These are phyloP conservation scores for Pleurotus cornucopiae DNA, from an alignment of 768 basidiomycete genomes.

Conservation along the genomic window DNA sequence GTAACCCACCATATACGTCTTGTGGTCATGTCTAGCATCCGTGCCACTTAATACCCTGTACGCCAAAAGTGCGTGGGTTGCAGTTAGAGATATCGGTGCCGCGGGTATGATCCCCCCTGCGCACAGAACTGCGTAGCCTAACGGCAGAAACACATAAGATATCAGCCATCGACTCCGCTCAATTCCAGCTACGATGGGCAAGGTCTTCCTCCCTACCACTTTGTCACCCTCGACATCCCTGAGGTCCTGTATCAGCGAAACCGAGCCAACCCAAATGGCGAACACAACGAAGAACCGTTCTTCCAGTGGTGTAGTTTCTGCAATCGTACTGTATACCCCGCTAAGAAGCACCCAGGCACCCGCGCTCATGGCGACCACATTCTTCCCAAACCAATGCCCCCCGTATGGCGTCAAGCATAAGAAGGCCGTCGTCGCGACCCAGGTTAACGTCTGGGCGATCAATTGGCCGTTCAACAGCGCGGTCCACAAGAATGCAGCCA, in stretches of 20 bases:
- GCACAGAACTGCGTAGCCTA: slow-evolving; percentile 2
- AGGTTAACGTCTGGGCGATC: slow-evolving; percentile 7
- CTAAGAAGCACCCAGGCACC: slow-evolving; percentile 15
- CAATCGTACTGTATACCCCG: slow-evolving; percentile 9
- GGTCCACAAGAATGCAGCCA: slow-evolving; percentile 7
- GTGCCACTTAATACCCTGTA: slow-evolving; percentile 10
- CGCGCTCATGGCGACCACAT: slow-evolving; percentile 9
- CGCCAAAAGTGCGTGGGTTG: slow-evolving; percentile 7
- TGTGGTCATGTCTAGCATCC: slow-evolving; percentile 12
- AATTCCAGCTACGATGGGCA: slow-evolving; percentile 13
- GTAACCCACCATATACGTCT: slow-evolving; percentile 15
- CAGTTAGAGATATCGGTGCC: neutral
- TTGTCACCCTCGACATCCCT: slow-evolving; percentile 14
- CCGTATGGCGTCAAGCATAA: slow-evolving; percentile 12
- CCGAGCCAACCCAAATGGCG: slow-evolving; percentile 9
- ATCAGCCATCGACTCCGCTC: slow-evolving; percentile 6
- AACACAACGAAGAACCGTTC: slow-evolving; percentile 2
- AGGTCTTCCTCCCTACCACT: slow-evolving; percentile 11
- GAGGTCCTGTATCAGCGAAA: slow-evolving; percentile 12
- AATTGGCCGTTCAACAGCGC: slow-evolving; percentile 7
- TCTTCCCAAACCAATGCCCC: slow-evolving; percentile 16
- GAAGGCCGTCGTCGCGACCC: slow-evolving; percentile 11
- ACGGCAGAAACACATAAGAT: slow-evolving; percentile 8
- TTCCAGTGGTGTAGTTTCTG: neutral
- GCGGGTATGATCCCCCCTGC: neutral